Conservation (phyloP, 306 rosid genomes). For the Vigna unguiculata region DNA sequence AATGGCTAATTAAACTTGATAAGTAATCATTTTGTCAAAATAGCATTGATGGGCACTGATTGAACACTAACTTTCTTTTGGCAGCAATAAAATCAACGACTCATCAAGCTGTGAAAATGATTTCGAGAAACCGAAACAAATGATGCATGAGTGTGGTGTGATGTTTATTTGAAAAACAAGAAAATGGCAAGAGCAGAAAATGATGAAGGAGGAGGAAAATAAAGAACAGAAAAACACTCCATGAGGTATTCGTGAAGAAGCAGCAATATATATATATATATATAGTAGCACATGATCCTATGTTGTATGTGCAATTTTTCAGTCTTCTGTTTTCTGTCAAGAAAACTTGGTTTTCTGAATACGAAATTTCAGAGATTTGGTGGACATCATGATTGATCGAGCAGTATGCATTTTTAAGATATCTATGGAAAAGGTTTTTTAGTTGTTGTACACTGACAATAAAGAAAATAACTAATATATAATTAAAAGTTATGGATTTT, state of each 20-base stretch:
- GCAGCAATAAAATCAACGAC: not conserved
- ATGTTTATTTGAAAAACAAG: not conserved
- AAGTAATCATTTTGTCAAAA: constrained; percentile 23
- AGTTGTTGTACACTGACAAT: no score
- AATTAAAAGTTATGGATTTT: no score
- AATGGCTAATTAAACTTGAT: constrained; percentile 19
- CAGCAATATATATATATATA: not conserved
- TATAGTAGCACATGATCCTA: not conserved
- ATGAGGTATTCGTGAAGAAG: not conserved
- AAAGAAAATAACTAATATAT: no score
- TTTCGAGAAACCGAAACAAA: not conserved
- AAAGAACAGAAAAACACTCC: not conserved
- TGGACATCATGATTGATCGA: not conserved
- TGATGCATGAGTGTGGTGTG: not conserved
- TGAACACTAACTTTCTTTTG: not conserved
- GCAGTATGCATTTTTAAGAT: not conserved
- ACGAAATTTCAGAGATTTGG: not conserved
- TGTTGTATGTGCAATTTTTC: not conserved
- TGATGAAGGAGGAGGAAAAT: no score
- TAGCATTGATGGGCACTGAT: constrained; percentile 24
- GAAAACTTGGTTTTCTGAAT: not conserved
- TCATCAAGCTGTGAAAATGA: constrained; percentile 15
- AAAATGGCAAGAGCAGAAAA: not conserved
- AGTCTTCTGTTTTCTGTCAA: not conserved
- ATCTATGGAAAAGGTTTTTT: not conserved